Conservation (phyloP, 1,284 basidiomycete genomes). For the Ceratorhiza oryzae-sativae region DNA sequence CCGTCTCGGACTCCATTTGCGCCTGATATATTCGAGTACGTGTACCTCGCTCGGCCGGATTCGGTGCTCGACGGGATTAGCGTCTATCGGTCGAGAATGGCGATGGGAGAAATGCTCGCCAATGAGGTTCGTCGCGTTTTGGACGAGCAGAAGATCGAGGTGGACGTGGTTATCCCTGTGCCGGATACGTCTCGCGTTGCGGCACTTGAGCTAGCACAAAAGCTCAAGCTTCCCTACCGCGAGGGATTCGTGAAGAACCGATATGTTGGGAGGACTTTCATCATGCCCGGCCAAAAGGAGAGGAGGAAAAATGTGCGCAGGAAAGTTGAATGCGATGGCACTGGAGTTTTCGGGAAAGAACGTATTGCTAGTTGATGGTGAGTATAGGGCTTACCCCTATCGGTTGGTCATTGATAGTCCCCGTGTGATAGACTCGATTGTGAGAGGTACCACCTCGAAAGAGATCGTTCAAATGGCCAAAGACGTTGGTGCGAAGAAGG, state of each 20-base stretch:
- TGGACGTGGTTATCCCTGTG: slow-evolving; percentile 97
- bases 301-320: slow-evolving; percentile 94
- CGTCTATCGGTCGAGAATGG: slow-evolving; percentile 98
- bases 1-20: slow-evolving; percentile 69
- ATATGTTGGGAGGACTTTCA: slow-evolving; percentile 98
- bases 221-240: slow-evolving; percentile 88
- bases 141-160: slow-evolving; percentile 67
- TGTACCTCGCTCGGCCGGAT: slow-evolving; percentile 98
- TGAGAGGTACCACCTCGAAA: slow-evolving; percentile 97
- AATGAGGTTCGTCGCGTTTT: slow-evolving; percentile 84
- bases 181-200: slow-evolving; percentile 98
- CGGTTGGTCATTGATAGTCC: not conserved
- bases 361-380: slow-evolving; percentile 95
- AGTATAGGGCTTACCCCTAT: slow-evolving; percentile 43
- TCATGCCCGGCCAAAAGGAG: slow-evolving; percentile 99
- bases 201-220: slow-evolving; percentile 94
- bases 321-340: slow-evolving; percentile 99
- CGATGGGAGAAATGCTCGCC: slow-evolving; percentile 97
- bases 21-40: slow-evolving; percentile 99
- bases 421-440: slow-evolving; percentile 83
- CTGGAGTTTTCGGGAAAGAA: slow-evolving; percentile 93
- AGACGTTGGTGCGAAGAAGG: slow-evolving; percentile 97
- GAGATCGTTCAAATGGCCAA: slow-evolving; percentile 99
- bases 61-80: slow-evolving; percentile 97
- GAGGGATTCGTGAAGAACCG: slow-evolving; percentile 99